phyloP scores from a whole-genome alignment of 306 rosid species.

The Sesbania bispinosa region DNA sequence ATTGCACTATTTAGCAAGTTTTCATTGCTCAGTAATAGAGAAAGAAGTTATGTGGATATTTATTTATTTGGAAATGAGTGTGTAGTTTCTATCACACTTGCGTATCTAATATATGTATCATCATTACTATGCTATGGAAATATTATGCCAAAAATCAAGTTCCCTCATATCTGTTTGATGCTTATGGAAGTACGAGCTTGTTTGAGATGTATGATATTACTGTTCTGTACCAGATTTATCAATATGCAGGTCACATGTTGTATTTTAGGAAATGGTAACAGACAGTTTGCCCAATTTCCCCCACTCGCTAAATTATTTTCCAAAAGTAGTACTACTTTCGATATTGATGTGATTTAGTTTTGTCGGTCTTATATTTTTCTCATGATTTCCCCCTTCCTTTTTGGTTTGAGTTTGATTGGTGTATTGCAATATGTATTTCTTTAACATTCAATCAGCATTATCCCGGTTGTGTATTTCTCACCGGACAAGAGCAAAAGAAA shows the following conservation, averaged over 20 bases:
- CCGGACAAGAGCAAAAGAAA: slow-evolving; percentile 73
- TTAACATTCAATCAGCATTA: slow-evolving; percentile 60
- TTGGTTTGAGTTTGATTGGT: too few relatives aligned
- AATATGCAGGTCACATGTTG: neutral
- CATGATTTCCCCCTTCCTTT: neutral
- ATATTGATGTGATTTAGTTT: slow-evolving; percentile 16
- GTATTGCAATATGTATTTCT: slow-evolving; percentile 37
- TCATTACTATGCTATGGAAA: neutral
- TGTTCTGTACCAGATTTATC: neutral
- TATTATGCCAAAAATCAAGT: neutral
- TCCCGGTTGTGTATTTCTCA: slow-evolving; percentile 82
- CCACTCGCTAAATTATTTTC: neutral
- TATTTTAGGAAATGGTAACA: neutral
- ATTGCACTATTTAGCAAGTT: neutral
- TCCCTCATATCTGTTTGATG: neutral
- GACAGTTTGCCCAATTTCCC: neutral
- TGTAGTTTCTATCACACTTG: too few relatives aligned
- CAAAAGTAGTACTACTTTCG: neutral
- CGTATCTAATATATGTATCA: neutral
- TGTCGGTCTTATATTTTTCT: neutral
- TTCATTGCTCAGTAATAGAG: too few relatives aligned
- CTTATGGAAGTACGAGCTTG: neutral
- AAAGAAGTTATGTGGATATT: too few relatives aligned
- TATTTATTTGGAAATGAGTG: too few relatives aligned
- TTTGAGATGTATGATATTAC: too few relatives aligned